Base-by-base conservation (phyloP, 1,139 yeast species). In the Cylindricascospora bacillispora region DNA sequence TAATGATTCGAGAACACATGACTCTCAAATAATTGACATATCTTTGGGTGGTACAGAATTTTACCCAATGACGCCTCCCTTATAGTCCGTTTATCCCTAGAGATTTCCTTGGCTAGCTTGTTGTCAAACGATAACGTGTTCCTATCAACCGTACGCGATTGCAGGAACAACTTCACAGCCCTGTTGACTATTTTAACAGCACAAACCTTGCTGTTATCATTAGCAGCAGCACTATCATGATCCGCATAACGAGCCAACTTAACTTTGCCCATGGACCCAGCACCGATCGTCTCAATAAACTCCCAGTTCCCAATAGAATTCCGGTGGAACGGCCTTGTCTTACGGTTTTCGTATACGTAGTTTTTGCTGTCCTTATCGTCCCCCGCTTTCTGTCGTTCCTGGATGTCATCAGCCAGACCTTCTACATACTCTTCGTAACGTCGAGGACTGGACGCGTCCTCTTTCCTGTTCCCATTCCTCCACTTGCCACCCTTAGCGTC, bases 191-290 rank as follows among this genome's bases (percentile, higher is more conserved):
- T 80, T 49, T 80, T 80, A 15, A 80, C 80, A 1, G 89, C 97
- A 56, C 95, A 85, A 16, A 79, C 65, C 94, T 82, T 25, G 20
- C 25, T n/a, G 20, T 23, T 29, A 11, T 73, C 55, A 40, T 81
- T 70, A n/a, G n/a, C n/a, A n/a, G n/a, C n/a, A n/a, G n/a, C n/a
- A n/a, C n/a, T n/a, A n/a, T n/a, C n/a, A n/a, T n/a, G n/a, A n/a
- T n/a, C n/a, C n/a, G n/a, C n/a, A 57, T 86, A 93, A 45, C 73
- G 77, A 3, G 97, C 97, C 27, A 89, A 63, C 56, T 89, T 89
- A 29, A 89, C 98, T 54, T 89, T 92, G 35, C 98, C 98, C 98
- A 89, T 89, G 1, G 95, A 82, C 3, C 98, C 98, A 4, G 97
- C 95, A 29, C 98, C 98, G 27, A 89, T 82, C 1, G 95, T 85